Evolutionary conservation across 306 rosid species (phyloP).

Genomic region (peach (Prunus persica)): Prunus_persica_NCBIv2 NC_034009.1:16939501-16940000

Average conservation of each 20-base stretch:
- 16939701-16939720: not conserved
- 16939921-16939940: not conserved
- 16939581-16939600: too few species aligned
- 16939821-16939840: not conserved
- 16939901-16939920: not conserved
- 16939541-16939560: not conserved
- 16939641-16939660: not conserved
- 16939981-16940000: not conserved
- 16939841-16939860: not conserved
- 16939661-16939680: not conserved
- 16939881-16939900: not conserved
- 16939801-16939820: slow-evolving; percentile 1
- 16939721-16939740: not conserved
- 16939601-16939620: not conserved
- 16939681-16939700: not conserved
- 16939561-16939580: too few species aligned
- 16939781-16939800: slow-evolving; percentile 23
- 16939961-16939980: not conserved
- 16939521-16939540: not conserved
- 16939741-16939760: slow-evolving; percentile 22
- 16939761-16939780: slow-evolving; percentile 34
- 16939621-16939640: not conserved
- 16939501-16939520: not conserved
- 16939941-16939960: not conserved
- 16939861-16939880: not conserved